Conservation (phyloP, 192 early-diverging fungal species). For the Funneliformis geosporum region DNA sequence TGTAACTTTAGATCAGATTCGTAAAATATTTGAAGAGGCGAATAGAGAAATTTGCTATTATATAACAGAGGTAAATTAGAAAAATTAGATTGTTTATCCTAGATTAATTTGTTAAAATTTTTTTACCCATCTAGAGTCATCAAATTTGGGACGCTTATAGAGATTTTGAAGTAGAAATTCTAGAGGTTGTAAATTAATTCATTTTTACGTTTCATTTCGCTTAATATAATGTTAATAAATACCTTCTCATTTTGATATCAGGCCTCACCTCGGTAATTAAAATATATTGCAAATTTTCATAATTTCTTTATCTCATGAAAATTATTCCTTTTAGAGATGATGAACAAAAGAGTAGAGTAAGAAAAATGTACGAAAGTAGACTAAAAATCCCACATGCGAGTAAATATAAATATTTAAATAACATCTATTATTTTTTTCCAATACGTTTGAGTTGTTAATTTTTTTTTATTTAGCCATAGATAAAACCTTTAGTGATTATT, state of each 20-base stretch:
- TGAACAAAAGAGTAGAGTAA: constrained; percentile 33
- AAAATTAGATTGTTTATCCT: background rate
- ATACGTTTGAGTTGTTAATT: constrained; percentile 16
- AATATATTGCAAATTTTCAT: background rate
- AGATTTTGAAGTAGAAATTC: constrained; percentile 58
- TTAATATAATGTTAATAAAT: background rate
- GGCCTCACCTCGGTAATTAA: constrained; percentile 11
- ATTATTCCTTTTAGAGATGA: background rate
- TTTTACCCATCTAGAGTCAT: constrained; percentile 52
- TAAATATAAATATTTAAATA: constrained; percentile 32
- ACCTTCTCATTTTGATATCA: background rate
- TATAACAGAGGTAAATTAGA: constrained; percentile 47
- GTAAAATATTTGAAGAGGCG: constrained; percentile 48
- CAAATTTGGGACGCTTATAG: constrained; percentile 59
- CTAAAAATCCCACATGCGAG: constrained; percentile 48
- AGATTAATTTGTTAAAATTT: background rate
- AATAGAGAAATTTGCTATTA: constrained; percentile 53
- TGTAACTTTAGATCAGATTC: constrained; percentile 42
- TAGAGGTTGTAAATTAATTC: constrained; percentile 38
- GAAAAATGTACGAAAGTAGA: constrained; percentile 45
- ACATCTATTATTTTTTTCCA: background rate
- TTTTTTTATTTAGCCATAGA: constrained; percentile 48
- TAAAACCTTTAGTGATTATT: constrained; percentile 63
- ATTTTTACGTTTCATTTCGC: background rate
- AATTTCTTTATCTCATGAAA: background rate